These are phyloP conservation scores for Boletus eberwhitei DNA, from an alignment of 768 basidiomycete genomes.

Conservation along the genomic window DNA sequence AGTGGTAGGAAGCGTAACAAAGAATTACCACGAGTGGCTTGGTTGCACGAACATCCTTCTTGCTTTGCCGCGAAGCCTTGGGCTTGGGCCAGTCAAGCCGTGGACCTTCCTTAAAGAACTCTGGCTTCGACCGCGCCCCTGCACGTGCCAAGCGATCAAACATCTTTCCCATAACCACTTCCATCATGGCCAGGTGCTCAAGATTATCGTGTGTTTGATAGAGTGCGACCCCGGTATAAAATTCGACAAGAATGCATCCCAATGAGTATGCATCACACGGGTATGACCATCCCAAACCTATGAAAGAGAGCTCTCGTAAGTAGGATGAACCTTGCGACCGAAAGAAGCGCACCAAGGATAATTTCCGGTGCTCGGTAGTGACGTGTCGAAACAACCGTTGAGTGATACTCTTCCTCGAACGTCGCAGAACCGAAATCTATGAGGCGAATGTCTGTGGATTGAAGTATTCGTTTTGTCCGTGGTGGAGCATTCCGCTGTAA, in stretches of 20 bases:
- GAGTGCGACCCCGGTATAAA: conserved; percentile 95
- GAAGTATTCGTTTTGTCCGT: conserved; percentile 73
- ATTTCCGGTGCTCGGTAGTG: conserved; percentile 99
- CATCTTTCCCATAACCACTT: conserved; percentile 98
- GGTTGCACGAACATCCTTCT: conserved; percentile 90
- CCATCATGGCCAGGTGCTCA: conserved; percentile 99
- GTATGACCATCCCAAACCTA: conserved; percentile 96
- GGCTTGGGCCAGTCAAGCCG: conserved; percentile 93
- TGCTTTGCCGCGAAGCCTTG: conserved; percentile 83
- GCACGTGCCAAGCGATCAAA: conserved; percentile 78
- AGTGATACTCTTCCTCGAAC: conserved; percentile 97
- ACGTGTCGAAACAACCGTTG: conserved; percentile 94
- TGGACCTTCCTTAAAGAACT: conserved; percentile 86
- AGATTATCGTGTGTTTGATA: conserved; percentile 99
- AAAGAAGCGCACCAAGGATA: conserved; percentile 74
- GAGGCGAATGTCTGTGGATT: conserved; percentile 87
- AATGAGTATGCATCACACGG: conserved; percentile 98
- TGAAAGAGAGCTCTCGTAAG: conserved; percentile 8
- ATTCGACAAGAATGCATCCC: conserved; percentile 98
- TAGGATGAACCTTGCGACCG: conserved; percentile 11
- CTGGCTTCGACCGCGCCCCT: conserved; percentile 78
- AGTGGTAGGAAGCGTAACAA: conserved; percentile 7
- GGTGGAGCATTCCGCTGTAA: conserved; percentile 60
- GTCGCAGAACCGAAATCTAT: conserved; percentile 99
- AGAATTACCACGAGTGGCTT: conserved; percentile 65